Base-by-base conservation (phyloP, 2,329 filamentous ascomycete species). In the Fusarium pseudograminearum region DNA sequence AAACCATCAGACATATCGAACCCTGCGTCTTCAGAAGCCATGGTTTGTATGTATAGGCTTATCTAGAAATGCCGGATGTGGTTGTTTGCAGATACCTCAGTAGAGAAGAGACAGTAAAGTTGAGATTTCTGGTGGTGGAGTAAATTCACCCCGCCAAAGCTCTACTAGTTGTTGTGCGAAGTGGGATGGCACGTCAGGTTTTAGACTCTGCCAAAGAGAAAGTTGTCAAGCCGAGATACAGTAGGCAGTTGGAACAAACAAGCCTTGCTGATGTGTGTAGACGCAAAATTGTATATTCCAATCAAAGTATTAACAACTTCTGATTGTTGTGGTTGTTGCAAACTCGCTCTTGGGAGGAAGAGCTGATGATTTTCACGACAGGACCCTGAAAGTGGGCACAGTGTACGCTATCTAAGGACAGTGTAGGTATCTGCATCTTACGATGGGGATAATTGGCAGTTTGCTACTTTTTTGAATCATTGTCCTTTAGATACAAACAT, bases 101-200 rank as follows among this genome's bases (percentile, higher is more conserved):
- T 34, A 34, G 46, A 42, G 42, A 16, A 60, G 47, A 47, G 42
- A 42, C 44, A 48, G 24, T 40, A 48, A 59, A 68, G 70, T 63
- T 72, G 72, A 74, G 72, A 74, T 74, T 74, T 74, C 63, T 70
- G 42, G 50, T 70, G 61, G 72, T 73, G 72, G 72, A 74, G 70
- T 47, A 72, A 72, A 62, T 65, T 73, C 72, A 74, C 72, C 72
- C 70, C 70, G 72, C 72, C 72, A 74, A 73, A 72, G 30, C 50
- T 31, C 44, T 62, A 58, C 11, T 30, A 30, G 10, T 30, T 12
- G 45, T 61, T 61, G 68, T 61, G 67, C 46, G 50, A 55, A 56
- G 65, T 65, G 55, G 67, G 62, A 44, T 58, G 31, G 33, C 66
- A 61, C 51, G 48, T 45, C 48, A 38, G 53, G 36, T 34, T 58